phyloP scores from a whole-genome alignment of 192 early-diverging fungal genomes.

The Coemansia umbellata region DNA sequence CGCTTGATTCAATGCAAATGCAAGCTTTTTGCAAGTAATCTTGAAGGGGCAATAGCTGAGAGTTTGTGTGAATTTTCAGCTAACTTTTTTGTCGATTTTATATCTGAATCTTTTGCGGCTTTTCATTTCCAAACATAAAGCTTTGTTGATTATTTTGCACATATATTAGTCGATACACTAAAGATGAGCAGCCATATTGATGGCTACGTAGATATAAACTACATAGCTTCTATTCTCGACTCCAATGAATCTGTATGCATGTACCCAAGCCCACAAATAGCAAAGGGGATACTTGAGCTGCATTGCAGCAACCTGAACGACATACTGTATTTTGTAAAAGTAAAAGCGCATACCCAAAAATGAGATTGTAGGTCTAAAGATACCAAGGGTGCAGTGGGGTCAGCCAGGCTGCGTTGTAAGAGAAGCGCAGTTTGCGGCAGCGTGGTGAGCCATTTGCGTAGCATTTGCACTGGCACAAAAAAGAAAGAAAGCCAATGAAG shows the following conservation, averaged over 20 bases:
- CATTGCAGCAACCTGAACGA: not conserved
- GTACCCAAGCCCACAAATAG: constrained; percentile 17
- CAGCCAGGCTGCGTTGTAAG: too few species aligned
- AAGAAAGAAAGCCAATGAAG: too few species aligned
- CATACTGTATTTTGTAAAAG: too few species aligned
- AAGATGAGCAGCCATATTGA: not conserved
- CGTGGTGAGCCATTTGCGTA: too few species aligned
- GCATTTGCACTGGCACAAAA: too few species aligned
- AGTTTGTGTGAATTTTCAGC: not conserved
- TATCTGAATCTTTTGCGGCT: constrained; percentile 9
- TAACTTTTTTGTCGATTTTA: constrained; percentile 1
- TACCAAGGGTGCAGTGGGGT: too few species aligned
- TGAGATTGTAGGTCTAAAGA: too few species aligned
- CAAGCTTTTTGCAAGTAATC: not conserved
- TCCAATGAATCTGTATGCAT: not conserved
- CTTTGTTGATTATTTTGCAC: not conserved
- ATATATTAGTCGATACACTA: not conserved
- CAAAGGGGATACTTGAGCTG: constrained; percentile 1
- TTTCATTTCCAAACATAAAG: not conserved
- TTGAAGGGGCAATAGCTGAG: not conserved
- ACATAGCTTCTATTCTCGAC: not conserved
- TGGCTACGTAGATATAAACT: constrained; percentile 6
- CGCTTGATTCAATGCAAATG: not conserved
- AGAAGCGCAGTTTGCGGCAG: too few species aligned
- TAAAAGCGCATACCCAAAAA: too few species aligned